Evolutionary conservation across 2,329 filamentous ascomycete species (phyloP).

Genomic region (Arthroderma sp.): DNA sequence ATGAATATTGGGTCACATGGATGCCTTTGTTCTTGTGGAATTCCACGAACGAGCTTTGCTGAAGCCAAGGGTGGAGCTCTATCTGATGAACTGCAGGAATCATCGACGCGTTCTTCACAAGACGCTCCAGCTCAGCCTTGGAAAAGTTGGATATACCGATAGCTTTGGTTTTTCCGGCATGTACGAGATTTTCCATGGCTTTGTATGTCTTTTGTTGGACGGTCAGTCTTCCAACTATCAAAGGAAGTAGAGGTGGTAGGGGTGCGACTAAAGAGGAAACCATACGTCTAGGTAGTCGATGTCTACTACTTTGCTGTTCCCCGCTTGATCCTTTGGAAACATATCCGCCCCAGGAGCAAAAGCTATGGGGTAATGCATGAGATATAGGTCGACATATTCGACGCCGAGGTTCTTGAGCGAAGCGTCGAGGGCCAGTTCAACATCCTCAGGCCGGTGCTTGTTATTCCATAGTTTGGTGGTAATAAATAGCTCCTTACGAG

Average conservation of each 20-base stretch:
- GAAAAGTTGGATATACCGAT: constrained; percentile 46
- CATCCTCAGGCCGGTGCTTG: constrained; percentile 47
- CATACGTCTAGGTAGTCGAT: constrained; percentile 38
- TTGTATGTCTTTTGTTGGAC: constrained; percentile 39
- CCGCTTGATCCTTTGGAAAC: constrained; percentile 34
- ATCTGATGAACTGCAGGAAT: constrained; percentile 39
- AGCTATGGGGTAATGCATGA: constrained; percentile 54
- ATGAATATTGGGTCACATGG: constrained; percentile 42
- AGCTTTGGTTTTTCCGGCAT: constrained; percentile 46
- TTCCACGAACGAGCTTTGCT: constrained; percentile 35
- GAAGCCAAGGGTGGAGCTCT: constrained; percentile 41
- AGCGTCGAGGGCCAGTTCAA: constrained; percentile 46
- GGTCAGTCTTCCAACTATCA: background rate
- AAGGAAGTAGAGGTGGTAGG: background rate
- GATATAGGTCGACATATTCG: constrained; percentile 56
- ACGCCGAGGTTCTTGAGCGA: constrained; percentile 50
- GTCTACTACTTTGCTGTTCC: constrained; percentile 29
- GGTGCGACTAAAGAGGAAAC: background rate
- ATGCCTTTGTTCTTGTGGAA: constrained; percentile 39
- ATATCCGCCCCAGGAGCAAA: constrained; percentile 37
- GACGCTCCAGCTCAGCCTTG: constrained; percentile 7
- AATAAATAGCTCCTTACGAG: constrained; percentile 52
- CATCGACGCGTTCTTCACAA: constrained; percentile 20
- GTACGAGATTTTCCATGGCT: constrained; percentile 46
- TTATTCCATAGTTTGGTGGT: constrained; percentile 58